These are phyloP conservation scores for Ophiosphaerella narmari DNA, from an alignment of 2,329 filamentous ascomycete species.

Conservation along the genomic window DNA sequence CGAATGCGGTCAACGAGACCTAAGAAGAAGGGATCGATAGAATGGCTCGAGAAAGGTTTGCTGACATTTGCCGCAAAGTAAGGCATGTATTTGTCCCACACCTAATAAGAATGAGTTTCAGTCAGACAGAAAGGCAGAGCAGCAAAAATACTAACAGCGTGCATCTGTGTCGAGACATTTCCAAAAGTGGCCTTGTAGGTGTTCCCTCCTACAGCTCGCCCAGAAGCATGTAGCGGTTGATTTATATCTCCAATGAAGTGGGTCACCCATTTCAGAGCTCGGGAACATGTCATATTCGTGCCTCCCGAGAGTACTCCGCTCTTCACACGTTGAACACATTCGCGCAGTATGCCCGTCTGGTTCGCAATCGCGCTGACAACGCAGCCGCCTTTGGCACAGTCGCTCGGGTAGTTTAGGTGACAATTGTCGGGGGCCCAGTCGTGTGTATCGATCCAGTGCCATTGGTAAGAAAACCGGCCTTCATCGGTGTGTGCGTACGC, in stretches of 20 bases:
- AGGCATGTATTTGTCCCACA: constrained; percentile 48
- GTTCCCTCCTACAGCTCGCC: constrained; percentile 46
- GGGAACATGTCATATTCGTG: constrained; percentile 44
- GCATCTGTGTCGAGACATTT: constrained; percentile 39
- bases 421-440: constrained; percentile 42
- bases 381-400: constrained; percentile 47
- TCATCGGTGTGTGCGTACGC: constrained; percentile 45
- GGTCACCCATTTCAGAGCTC: constrained; percentile 49
- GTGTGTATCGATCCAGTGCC: constrained; percentile 49
- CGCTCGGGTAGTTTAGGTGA: constrained; percentile 42
- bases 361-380: constrained; percentile 51
- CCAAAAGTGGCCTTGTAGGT: constrained; percentile 45
- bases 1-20: constrained; percentile 42
- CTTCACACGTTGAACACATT: constrained; percentile 41
- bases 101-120: constrained; percentile 27
- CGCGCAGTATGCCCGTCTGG: constrained; percentile 45
- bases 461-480: constrained; percentile 49
- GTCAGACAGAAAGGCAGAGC: not conserved
- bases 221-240: constrained; percentile 50
- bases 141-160: constrained; percentile 36
- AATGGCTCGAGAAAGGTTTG: constrained; percentile 39
- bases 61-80: constrained; percentile 44
- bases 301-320: constrained; percentile 27
- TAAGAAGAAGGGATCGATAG: constrained; percentile 45
- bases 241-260: constrained; percentile 50